Base-by-base conservation (phyloP, 345 rosid genomes). In the Gossypium ekmanianum region DNA sequence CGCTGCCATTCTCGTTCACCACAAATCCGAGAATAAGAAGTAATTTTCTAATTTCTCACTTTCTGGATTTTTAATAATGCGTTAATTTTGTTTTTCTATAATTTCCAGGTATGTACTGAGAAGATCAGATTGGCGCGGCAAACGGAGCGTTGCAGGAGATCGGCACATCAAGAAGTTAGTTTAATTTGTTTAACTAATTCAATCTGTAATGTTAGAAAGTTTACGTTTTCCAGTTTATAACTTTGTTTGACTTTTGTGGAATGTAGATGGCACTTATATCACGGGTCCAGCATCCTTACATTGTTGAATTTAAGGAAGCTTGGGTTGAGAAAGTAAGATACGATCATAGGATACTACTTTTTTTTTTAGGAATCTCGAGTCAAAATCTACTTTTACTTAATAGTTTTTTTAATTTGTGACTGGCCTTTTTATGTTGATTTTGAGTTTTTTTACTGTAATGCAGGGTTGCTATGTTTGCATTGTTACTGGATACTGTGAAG, bases 391-490 rank as follows among this genome's bases (percentile, higher is more conserved):
- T 8, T 29, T 34, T 69, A 27, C 9, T 34, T 50, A 9, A n/a
- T 44, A 50, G 54, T 26, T 71, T 43, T 9, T 63, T 56, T 0
- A 52, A n/a, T 22, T 9, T 17, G 26, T 24, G 43, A 16, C 59
- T 48, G 54, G 22, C 16, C 12, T 61, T 44, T n/a, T 48, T 52
- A 1, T 41, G 71, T 44, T 66, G 54, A 66, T 47, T 70, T 20
- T 59, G 58, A 72, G 80, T 27, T 55, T 18, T 22, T 34, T 70
- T 14, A 24, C 71, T 82, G 73, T 64, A 67, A 75, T 86, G 82
- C 82, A 95, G 98, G 99, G 99, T 57, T 93, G 98, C 86, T 95
- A 91, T 82, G 98, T 95, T 77, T 95, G 99, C 83, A 95, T 95
- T 80, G 98, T 93, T 75, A 93, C 97, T 12, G 97, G 99, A 82